Evolutionary conservation across 2,329 filamentous ascomycete species (phyloP).

Genomic region (Colletotrichum neosansevieriae): DNA sequence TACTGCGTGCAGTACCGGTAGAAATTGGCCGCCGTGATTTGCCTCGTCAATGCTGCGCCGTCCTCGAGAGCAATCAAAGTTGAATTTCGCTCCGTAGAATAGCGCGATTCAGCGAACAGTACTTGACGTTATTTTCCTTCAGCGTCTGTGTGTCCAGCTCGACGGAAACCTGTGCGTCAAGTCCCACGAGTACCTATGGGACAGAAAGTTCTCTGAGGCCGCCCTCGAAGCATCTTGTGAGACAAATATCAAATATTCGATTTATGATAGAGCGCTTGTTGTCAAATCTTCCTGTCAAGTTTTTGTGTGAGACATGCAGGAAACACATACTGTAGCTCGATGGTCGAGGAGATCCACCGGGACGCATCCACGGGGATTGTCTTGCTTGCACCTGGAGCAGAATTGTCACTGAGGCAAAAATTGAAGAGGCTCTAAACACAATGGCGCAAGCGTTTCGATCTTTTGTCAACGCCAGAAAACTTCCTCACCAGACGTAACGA

Average conservation of each 20-base stretch:
- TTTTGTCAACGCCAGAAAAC: neutral
- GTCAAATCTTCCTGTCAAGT: constrained; percentile 12
- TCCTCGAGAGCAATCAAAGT: too few relatives aligned
- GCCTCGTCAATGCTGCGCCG: too few relatives aligned
- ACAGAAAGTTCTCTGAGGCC: neutral
- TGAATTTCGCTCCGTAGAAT: too few relatives aligned
- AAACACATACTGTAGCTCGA: neutral
- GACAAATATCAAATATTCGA: neutral
- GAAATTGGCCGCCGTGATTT: neutral
- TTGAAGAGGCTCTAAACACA: too few relatives aligned
- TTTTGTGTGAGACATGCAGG: constrained; percentile 21
- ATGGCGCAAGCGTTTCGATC: neutral
- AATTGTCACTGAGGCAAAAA: neutral
- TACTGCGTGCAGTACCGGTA: too few relatives aligned
- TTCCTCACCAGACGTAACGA: neutral
- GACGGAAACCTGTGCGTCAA: neutral
- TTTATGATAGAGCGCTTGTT: neutral
- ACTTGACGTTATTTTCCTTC: too few relatives aligned
- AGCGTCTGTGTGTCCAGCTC: neutral
- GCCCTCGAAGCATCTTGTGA: neutral
- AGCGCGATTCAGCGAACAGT: too few relatives aligned
- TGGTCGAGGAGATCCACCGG: constrained; percentile 20
- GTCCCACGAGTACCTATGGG: neutral
- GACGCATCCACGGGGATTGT: constrained; percentile 10
- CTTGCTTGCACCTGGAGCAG: neutral